Percentiles rank a stretch among this genome's conserved stretches.
phyloP scores from a whole-genome alignment of 1,284 basidiomycete genomes.

The Microbotryum intermedium region DNA sequence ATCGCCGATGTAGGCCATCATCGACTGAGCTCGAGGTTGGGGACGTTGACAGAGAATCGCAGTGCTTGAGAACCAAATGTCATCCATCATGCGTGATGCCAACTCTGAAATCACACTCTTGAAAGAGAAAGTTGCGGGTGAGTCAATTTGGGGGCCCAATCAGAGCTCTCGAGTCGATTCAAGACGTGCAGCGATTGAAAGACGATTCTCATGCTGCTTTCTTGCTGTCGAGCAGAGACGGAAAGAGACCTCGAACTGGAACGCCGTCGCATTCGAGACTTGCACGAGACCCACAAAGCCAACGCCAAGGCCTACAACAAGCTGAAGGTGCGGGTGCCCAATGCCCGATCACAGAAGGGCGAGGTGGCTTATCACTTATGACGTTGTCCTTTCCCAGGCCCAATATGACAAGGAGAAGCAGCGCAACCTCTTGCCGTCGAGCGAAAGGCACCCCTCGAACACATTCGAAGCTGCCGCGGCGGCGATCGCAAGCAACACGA shows the following conservation, averaged over 20 bases:
- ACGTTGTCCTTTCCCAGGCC: constrained; percentile 42
- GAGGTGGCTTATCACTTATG: background rate
- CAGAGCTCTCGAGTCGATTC: constrained; percentile 1
- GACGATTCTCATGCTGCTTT: background rate
- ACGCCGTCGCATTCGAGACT: constrained; percentile 57
- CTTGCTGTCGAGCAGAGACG: constrained; percentile 47
- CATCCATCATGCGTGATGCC: constrained; percentile 43
- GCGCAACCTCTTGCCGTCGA: constrained; percentile 53
- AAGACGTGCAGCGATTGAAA: background rate
- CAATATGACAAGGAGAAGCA: constrained; percentile 68
- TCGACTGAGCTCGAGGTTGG: too few species aligned
- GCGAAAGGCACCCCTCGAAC: background rate
- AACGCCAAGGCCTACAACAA: constrained; percentile 77
- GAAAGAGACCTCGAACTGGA: constrained; percentile 70
- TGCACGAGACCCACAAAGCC: constrained; percentile 62
- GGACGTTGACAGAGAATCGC: constrained; percentile 9
- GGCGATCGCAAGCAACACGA: too few species aligned
- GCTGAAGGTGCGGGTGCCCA: constrained; percentile 51
- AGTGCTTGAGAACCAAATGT: constrained; percentile 9
- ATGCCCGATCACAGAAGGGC: background rate
- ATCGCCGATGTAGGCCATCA: too few species aligned
- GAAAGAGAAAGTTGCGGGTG: constrained; percentile 3
- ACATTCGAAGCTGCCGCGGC: background rate
- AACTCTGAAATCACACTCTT: constrained; percentile 57
- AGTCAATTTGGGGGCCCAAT: background rate